Base-by-base conservation (phyloP, 2,329 filamentous ascomycete genomes). In the Tolypocladium amazonense region DNA sequence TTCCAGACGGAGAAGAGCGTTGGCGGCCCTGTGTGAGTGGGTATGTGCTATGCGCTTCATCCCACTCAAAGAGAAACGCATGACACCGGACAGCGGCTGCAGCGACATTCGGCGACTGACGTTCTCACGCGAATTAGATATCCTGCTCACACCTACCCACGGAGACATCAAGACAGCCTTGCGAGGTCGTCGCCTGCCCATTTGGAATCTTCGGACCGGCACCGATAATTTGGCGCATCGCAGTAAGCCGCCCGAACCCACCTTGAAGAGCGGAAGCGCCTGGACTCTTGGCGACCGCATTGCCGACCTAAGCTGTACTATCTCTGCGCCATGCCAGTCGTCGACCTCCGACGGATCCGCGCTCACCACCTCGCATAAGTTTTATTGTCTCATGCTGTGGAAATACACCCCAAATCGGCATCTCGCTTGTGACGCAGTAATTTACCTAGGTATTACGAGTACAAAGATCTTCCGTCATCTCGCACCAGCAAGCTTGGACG, bases 291-390 rank as follows among this genome's bases (percentile, higher is more conserved):
- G 43, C 15, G 23, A 47, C 11, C 45, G 7, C 30, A 25, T 25
- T 30, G 14, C 25, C 11, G 39, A 43, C 39, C 39, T 43, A 3
- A 4, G 12, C 11, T 8, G 35, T 35, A 35, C 33, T 35, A 8
- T 47, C 43, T 14, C 45, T 47, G 5, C 35, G 53, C n/a, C 54
- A 27, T 56, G 54, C 54, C 54, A 56, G 54, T 20, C 35, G 35
- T 11, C n/a, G 4, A 27, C n/a, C 35, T 56, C 60, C 54, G 60
- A 59, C 57, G 54, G 41, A 57, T 61, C 60, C 58, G 57, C 45
- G 54, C 55, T 14, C 56, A 38, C 56, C 45, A 25, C 43, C 58
- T 33, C 52, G 37, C 58, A 56, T 56, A 59, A 4, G 30, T 45
- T 27, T 37, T 39, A 6, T 39, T 38, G 43, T 47, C 43, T 23